Percentiles rank a stretch among this genome's conserved stretches.
Evolutionary conservation across 2,329 filamentous ascomycete genomes (phyloP).

Genomic region (Zymoseptoria passerinii): DNA sequence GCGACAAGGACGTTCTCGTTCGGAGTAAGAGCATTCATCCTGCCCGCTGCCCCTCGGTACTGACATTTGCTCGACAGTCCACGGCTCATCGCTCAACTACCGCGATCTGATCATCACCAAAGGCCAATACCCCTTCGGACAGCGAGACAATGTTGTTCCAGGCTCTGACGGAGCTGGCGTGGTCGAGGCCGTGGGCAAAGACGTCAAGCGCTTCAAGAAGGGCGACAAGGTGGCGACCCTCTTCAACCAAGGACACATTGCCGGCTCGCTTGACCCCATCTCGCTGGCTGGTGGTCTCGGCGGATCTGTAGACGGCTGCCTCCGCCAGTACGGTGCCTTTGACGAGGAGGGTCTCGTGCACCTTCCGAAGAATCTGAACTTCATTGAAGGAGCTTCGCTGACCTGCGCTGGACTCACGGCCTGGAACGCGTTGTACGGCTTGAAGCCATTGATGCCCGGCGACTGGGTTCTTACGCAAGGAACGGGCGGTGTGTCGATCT

Average conservation of each 20-base stretch:
- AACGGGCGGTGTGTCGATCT: slow-evolving; percentile 61
- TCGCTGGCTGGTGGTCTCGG: slow-evolving; percentile 53
- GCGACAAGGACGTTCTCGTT: slow-evolving; percentile 64
- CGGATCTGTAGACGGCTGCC: slow-evolving; percentile 57
- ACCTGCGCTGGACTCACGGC: slow-evolving; percentile 41
- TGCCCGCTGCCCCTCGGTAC: background rate
- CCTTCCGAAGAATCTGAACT: slow-evolving; percentile 49
- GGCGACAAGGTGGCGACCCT: slow-evolving; percentile 55
- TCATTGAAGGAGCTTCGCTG: slow-evolving; percentile 40
- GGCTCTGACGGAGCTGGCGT: slow-evolving; percentile 46
- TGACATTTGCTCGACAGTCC: slow-evolving; percentile 28
- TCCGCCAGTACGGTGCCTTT: slow-evolving; percentile 61
- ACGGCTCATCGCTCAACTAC: slow-evolving; percentile 43
- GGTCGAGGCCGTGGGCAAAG: slow-evolving; percentile 46
- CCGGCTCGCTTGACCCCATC: slow-evolving; percentile 37
- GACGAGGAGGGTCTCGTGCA: slow-evolving; percentile 58
- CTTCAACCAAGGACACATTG: slow-evolving; percentile 53
- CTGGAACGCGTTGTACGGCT: slow-evolving; percentile 47
- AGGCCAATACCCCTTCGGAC: slow-evolving; percentile 39
- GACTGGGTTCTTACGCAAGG: slow-evolving; percentile 57
- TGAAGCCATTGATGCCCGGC: slow-evolving; percentile 34
- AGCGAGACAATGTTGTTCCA: slow-evolving; percentile 35
- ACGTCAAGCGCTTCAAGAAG: slow-evolving; percentile 48
- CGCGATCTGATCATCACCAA: slow-evolving; percentile 43
- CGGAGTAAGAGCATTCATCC: slow-evolving; percentile 39